phyloP scores from a whole-genome alignment of 139 green algal species.

The Chlamydomonas asymmetrica region DNA sequence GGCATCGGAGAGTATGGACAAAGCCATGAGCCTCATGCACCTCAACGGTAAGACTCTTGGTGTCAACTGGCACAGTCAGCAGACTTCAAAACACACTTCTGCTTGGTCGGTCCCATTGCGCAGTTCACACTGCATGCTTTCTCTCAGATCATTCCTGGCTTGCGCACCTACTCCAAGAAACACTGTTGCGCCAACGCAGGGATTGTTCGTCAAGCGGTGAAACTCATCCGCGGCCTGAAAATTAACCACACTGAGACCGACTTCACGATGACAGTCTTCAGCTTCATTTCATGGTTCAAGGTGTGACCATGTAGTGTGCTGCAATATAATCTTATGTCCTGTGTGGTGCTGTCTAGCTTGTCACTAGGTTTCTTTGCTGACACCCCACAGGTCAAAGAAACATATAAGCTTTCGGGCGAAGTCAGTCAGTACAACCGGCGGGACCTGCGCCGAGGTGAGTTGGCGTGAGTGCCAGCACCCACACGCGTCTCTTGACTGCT shows the following conservation, averaged over 20 bases:
- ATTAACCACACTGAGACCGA: not conserved
- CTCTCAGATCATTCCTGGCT: no score
- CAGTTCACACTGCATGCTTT: not conserved
- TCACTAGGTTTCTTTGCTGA: not conserved
- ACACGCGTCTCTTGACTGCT: no score
- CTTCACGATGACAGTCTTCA: constrained; percentile 23
- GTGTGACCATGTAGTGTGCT: not conserved
- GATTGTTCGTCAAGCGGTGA: constrained; percentile 8
- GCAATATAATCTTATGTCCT: not conserved
- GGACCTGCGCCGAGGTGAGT: constrained; percentile 21
- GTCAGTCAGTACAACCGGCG: not conserved
- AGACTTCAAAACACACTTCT: not conserved
- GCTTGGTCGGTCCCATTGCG: not conserved
- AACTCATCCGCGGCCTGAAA: constrained; percentile 12
- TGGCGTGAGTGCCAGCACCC: no score
- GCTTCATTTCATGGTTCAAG: constrained; percentile 25
- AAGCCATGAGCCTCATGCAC: constrained; percentile 19
- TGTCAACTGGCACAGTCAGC: not conserved
- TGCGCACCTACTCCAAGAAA: not conserved
- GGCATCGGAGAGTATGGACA: not conserved
- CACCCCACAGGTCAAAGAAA: constrained; percentile 10
- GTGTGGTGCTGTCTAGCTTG: not conserved
- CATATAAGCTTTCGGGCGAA: constrained; percentile 12
- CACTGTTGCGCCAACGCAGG: not conserved
- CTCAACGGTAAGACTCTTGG: constrained; percentile 16